phyloP scores from a whole-genome alignment of 2,329 filamentous ascomycete species.

The Thelonectria discophora region DNA sequence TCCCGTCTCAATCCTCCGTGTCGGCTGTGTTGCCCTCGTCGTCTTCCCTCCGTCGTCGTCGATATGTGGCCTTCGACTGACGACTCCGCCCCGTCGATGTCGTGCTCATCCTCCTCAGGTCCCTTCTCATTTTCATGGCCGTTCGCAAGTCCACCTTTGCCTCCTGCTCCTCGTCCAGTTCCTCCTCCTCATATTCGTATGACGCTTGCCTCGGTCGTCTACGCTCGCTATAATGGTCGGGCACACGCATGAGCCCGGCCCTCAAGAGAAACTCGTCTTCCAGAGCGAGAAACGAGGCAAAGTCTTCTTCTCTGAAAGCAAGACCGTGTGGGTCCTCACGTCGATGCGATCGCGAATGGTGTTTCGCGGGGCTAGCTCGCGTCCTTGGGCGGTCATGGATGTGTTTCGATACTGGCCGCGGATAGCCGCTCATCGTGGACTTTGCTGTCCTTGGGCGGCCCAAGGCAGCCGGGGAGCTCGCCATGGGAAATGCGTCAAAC shows the following conservation, averaged over 20 bases:
- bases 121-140: constrained; percentile 34
- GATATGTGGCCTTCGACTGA: constrained; percentile 9
- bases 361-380: not conserved
- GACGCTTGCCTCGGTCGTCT: constrained; percentile 29
- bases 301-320: constrained; percentile 25
- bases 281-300: constrained; percentile 34
- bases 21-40: constrained; percentile 35
- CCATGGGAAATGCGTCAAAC: constrained; percentile 35
- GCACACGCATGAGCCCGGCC: constrained; percentile 29
- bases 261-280: constrained; percentile 22
- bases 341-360: constrained; percentile 1
- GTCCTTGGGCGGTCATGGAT: not conserved
- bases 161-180: constrained; percentile 36
- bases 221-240: constrained; percentile 31
- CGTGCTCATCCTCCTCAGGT: constrained; percentile 28
- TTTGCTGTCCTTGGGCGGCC: not conserved
- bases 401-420: not conserved
- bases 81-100: constrained; percentile 10
- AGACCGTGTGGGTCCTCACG: constrained; percentile 21
- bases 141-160: constrained; percentile 37
- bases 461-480: constrained; percentile 11
- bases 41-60: constrained; percentile 8
- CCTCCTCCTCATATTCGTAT: constrained; percentile 36
- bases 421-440: not conserved
- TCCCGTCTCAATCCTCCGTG: constrained; percentile 30